These are phyloP conservation scores for Kodamaea sp. DNA, from an alignment of 1,139 yeast genomes.

Conservation along the genomic window DNA sequence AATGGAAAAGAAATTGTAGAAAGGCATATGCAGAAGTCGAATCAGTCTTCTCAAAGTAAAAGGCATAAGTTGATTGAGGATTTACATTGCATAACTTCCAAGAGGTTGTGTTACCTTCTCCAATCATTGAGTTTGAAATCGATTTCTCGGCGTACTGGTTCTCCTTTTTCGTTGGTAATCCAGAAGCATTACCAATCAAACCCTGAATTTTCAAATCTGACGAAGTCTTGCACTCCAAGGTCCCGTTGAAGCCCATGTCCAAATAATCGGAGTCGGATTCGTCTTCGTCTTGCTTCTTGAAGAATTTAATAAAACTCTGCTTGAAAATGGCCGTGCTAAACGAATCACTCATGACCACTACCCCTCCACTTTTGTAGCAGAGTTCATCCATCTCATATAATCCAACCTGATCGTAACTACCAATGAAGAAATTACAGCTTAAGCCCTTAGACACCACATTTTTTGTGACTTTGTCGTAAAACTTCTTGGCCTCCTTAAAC, in stretches of 20 bases:
- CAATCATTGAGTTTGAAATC: slow-evolving; percentile 35
- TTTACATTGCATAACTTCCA: slow-evolving; percentile 62
- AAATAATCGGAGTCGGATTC: slow-evolving; percentile 31
- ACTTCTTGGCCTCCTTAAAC: slow-evolving; percentile 38
- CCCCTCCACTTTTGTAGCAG: slow-evolving; percentile 61
- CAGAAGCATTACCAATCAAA: slow-evolving; percentile 58
- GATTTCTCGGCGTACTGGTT: slow-evolving; percentile 24
- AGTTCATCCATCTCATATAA: slow-evolving; percentile 64
- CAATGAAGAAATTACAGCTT: slow-evolving; percentile 58
- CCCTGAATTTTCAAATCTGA: slow-evolving; percentile 56
- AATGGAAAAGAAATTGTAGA: slow-evolving; percentile 74
- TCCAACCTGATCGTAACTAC: slow-evolving; percentile 70
- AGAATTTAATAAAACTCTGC: slow-evolving; percentile 59
- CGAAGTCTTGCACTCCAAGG: slow-evolving; percentile 54
- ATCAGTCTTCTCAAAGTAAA: slow-evolving; percentile 56
- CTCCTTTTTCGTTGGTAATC: slow-evolving; percentile 34
- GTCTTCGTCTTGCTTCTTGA: slow-evolving; percentile 35
- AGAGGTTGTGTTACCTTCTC: slow-evolving; percentile 56
- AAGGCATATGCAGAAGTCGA: slow-evolving; percentile 35
- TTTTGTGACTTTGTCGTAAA: slow-evolving; percentile 48
- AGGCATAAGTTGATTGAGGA: slow-evolving; percentile 58
- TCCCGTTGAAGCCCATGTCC: slow-evolving; percentile 57
- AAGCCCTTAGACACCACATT: slow-evolving; percentile 46
- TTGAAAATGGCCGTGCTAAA: slow-evolving; percentile 66
- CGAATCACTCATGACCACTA: slow-evolving; percentile 61